These are phyloP conservation scores for Ceratocystis huliohia DNA, from an alignment of 2,329 filamentous ascomycete species.

Conservation along the genomic window DNA sequence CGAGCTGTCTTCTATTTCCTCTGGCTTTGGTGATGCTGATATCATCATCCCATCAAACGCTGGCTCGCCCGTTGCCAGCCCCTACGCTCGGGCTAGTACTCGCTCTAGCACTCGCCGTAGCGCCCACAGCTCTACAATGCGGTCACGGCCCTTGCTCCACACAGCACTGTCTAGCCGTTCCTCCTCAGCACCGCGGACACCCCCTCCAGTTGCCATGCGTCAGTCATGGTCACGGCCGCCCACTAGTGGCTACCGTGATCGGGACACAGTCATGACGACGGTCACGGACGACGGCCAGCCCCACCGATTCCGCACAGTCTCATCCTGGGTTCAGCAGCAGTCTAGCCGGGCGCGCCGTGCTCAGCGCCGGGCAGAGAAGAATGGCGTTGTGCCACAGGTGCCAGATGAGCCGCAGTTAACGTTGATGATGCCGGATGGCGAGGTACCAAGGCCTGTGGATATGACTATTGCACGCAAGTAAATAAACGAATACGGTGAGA, in stretches of 20 bases:
- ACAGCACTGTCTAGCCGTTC: not conserved
- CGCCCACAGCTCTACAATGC: not conserved
- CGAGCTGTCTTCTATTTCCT: constrained; percentile 47
- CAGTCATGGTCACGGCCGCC: constrained; percentile 18
- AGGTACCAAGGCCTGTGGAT: constrained; percentile 35
- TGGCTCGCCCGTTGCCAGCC: constrained; percentile 23
- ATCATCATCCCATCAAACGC: constrained; percentile 35
- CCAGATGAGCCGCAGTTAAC: constrained; percentile 36
- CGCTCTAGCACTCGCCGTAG: constrained; percentile 12
- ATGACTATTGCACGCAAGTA: constrained; percentile 15
- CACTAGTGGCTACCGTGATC: constrained; percentile 23
- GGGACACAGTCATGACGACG: constrained; percentile 42
- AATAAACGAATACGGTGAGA: not conserved
- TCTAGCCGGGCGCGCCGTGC: constrained; percentile 40
- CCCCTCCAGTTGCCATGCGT: constrained; percentile 10
- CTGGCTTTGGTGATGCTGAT: constrained; percentile 51
- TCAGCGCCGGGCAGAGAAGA: constrained; percentile 30
- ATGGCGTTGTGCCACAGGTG: constrained; percentile 29
- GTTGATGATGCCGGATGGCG: constrained; percentile 40
- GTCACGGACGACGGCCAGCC: constrained; percentile 40
- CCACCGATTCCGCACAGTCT: constrained; percentile 44
- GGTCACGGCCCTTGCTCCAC: not conserved
- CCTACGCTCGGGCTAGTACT: constrained; percentile 19
- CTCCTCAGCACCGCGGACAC: constrained; percentile 2
- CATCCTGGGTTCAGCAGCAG: constrained; percentile 55